These are phyloP conservation scores for Anisodus acutangulus DNA, from an alignment of 257 asterid species.

Conservation along the genomic window DNA sequence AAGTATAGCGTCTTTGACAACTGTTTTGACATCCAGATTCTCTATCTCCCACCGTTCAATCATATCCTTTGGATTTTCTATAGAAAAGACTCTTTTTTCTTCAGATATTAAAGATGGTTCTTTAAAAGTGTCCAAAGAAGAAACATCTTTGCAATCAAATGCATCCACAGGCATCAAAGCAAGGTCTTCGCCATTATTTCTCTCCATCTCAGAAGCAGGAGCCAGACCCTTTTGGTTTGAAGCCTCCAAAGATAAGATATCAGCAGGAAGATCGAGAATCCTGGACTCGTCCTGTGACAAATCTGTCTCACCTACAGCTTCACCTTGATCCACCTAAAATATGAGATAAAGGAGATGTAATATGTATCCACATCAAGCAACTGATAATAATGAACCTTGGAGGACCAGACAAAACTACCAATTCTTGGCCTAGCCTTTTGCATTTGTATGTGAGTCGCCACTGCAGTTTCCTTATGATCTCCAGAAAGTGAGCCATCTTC, in stretches of 20 bases:
- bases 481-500: constrained; percentile 79
- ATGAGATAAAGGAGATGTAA: constrained; percentile 29
- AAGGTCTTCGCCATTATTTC: constrained; percentile 51
- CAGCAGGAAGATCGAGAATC: constrained; percentile 53
- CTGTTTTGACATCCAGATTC: constrained; percentile 75
- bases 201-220: constrained; percentile 55
- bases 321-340: constrained; percentile 59
- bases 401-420: constrained; percentile 50
- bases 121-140: constrained; percentile 46
- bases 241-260: constrained; percentile 46
- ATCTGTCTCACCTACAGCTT: constrained; percentile 47
- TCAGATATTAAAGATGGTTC: constrained; percentile 57
- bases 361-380: constrained; percentile 25
- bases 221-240: constrained; percentile 45
- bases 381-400: constrained; percentile 33
- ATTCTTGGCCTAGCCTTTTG: constrained; percentile 65
- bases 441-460: constrained; percentile 63
- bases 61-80: constrained; percentile 91
- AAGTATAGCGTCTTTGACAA: constrained; percentile 88
- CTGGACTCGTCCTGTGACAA: constrained; percentile 59
- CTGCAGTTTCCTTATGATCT: constrained; percentile 76
- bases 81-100: constrained; percentile 49
- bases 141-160: constrained; percentile 37
- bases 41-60: constrained; percentile 91
- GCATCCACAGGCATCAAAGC: constrained; percentile 68